Conservation (phyloP, 108 stramenopile species). For the Cyclotella distinguenda region DNA sequence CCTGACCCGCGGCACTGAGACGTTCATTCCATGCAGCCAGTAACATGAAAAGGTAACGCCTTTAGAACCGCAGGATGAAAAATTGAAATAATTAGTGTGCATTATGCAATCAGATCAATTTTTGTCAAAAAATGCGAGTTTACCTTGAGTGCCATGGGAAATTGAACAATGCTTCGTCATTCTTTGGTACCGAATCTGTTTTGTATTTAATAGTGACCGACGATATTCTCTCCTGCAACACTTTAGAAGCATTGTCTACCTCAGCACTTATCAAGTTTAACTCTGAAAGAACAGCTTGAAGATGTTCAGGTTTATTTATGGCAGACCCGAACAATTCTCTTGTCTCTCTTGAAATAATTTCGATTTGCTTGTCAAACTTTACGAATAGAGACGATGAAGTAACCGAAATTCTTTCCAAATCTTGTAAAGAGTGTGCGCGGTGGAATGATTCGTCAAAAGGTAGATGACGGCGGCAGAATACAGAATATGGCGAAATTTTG, state of each 20-base stretch:
- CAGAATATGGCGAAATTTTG: slow-evolving; percentile 75
- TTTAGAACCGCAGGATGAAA: no score
- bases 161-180: slow-evolving; percentile 46
- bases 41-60: slow-evolving; percentile 81
- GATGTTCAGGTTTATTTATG: slow-evolving; percentile 72
- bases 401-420: slow-evolving; percentile 75
- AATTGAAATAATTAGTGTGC: no score
- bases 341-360: slow-evolving; percentile 82
- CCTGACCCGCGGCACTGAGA: slow-evolving; percentile 77
- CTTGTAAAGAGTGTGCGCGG: slow-evolving; percentile 57
- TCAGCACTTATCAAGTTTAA: slow-evolving; percentile 75
- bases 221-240: slow-evolving; percentile 83
- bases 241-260: slow-evolving; percentile 80
- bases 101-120: no score
- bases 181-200: slow-evolving; percentile 8
- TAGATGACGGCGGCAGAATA: slow-evolving; percentile 78
- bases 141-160: slow-evolving; percentile 60
- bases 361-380: slow-evolving; percentile 86
- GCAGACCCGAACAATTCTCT: slow-evolving; percentile 69
- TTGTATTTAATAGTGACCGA: slow-evolving; percentile 67
- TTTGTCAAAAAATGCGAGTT: no score
- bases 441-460: slow-evolving; percentile 84
- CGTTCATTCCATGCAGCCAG: slow-evolving; percentile 90
- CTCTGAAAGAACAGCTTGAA: slow-evolving; percentile 82
- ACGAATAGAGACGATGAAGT: slow-evolving; percentile 78